phyloP scores from a whole-genome alignment of 306 rosid species.

The Prosopis cineraria region DNA sequence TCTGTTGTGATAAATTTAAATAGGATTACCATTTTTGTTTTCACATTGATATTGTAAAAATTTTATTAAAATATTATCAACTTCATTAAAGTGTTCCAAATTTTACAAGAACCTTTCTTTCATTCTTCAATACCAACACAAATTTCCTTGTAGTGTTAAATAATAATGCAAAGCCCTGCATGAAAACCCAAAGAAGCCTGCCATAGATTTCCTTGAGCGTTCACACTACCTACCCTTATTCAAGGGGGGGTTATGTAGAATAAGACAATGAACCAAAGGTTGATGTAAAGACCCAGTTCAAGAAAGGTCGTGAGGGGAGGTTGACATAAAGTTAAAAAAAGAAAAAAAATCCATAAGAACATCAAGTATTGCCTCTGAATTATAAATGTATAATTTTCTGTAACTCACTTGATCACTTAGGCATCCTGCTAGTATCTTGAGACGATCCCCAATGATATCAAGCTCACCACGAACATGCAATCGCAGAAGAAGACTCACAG shows the following conservation, averaged over 20 bases:
- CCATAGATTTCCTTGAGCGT: not conserved
- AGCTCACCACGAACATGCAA: conserved; percentile 61
- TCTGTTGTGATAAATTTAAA: not conserved
- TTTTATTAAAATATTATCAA: not conserved
- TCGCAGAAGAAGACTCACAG: conserved; percentile 69
- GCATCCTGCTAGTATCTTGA: conserved; percentile 51
- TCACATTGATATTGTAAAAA: not conserved
- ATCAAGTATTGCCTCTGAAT: not conserved
- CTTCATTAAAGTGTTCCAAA: not conserved
- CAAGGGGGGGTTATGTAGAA: not conserved
- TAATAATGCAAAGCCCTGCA: not conserved
- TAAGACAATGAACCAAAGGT: not conserved
- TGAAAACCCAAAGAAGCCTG: not conserved
- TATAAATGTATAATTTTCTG: not conserved
- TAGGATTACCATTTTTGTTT: conserved; percentile 6
- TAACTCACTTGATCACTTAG: conserved; percentile 68
- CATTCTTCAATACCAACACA: not conserved
- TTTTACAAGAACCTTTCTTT: not conserved
- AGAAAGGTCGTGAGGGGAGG: not conserved
- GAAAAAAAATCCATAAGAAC: not conserved
- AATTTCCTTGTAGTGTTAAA: not conserved
- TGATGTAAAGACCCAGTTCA: not conserved
- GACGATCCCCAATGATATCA: conserved; percentile 54
- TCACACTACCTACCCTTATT: not conserved
- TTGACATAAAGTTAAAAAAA: not conserved